These are phyloP conservation scores for Nakazawaea molendinolei DNA, from an alignment of 805 yeast genomes.

Conservation along the genomic window DNA sequence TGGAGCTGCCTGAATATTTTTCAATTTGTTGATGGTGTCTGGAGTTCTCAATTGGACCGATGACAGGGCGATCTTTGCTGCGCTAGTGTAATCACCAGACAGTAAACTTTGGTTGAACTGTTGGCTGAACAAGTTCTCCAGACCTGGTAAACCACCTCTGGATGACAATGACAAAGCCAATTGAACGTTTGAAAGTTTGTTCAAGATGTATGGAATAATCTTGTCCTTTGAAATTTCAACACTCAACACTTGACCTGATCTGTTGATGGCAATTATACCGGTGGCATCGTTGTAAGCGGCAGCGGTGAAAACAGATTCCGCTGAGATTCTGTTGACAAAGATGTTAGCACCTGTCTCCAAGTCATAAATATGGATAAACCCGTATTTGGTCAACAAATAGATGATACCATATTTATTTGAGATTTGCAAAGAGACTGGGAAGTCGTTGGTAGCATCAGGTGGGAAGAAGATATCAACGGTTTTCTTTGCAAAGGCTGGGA, in stretches of 20 bases:
- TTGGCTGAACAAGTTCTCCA: constrained; percentile 83
- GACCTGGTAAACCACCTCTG: constrained; percentile 96
- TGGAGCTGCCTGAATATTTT: constrained; percentile 83
- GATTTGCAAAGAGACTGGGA: constrained; percentile 89
- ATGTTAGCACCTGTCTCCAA: constrained; percentile 87
- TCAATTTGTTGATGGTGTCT: constrained; percentile 88
- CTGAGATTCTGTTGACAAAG: constrained; percentile 93
- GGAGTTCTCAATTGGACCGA: constrained; percentile 90
- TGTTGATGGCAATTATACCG: constrained; percentile 91
- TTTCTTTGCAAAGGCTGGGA: constrained; percentile 82
- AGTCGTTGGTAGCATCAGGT: constrained; percentile 91
- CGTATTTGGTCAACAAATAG: constrained; percentile 89
- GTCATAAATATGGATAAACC: constrained; percentile 94
- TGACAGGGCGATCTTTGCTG: constrained; percentile 96
- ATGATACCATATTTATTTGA: constrained; percentile 81
- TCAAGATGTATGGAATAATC: constrained; percentile 83
- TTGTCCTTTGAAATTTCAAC: constrained; percentile 83
- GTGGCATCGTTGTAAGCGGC: constrained; percentile 60
- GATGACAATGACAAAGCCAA: constrained; percentile 86
- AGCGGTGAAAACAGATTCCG: constrained; percentile 92
- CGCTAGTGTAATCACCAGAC: constrained; percentile 82
- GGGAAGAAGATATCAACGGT: constrained; percentile 93
- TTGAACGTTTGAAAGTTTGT: constrained; percentile 77
- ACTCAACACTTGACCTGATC: constrained; percentile 90
- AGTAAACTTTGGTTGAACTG: constrained; percentile 83